Conservation (phyloP, 345 rosid genomes). For the Hibiscus tridactylites region DNA sequence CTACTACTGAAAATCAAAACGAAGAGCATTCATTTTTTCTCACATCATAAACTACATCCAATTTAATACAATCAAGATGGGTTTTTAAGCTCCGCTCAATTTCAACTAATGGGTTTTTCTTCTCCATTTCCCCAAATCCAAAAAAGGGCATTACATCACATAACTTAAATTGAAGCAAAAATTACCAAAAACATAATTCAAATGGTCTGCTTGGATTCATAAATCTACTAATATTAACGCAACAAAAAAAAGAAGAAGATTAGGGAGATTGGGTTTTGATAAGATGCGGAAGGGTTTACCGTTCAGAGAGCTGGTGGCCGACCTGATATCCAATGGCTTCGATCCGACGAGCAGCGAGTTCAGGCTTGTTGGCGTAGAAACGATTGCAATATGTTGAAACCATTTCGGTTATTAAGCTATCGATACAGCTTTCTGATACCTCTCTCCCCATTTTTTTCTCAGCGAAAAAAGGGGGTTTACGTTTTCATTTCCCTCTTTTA, state of each 20-base stretch:
- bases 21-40: too few species aligned
- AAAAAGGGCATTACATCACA: not conserved
- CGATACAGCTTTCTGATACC: slow-evolving; percentile 91
- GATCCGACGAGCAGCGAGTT: slow-evolving; percentile 97
- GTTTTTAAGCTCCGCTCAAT: not conserved
- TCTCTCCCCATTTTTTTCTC: slow-evolving; percentile 65
- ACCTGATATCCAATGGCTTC: slow-evolving; percentile 98
- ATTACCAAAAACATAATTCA: not conserved
- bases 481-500: too few species aligned
- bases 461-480: too few species aligned
- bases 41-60: too few species aligned
- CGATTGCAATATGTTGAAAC: slow-evolving; percentile 74
- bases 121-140: not conserved
- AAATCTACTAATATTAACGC: not conserved
- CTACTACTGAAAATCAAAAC: too few species aligned
- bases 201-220: not conserved
- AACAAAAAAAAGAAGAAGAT: not conserved
- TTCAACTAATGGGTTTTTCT: not conserved
- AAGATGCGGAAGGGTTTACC: slow-evolving; percentile 32
- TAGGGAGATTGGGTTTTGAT: not conserved
- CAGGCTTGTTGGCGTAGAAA: slow-evolving; percentile 82
- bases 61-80: too few species aligned
- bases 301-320: slow-evolving; percentile 99
- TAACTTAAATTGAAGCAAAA: not conserved
- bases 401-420: slow-evolving; percentile 76